Conservation (phyloP, 768 basidiomycete genomes). For the Tylopilus cervinicoccineus region DNA sequence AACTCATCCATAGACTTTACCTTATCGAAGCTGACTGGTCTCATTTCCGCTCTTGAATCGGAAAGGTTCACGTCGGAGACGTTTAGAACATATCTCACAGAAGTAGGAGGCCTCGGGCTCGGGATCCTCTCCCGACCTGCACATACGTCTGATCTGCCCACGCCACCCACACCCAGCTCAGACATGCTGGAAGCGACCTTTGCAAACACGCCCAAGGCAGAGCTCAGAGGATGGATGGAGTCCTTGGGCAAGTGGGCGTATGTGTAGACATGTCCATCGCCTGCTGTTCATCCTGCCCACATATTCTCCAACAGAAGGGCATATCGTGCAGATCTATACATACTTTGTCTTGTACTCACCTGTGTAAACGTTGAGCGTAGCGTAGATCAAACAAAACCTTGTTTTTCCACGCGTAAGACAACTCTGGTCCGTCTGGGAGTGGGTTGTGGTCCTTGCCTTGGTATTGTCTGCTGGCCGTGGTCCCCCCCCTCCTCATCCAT, state of each 20-base stretch:
- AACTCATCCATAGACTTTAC: slow-evolving; percentile 56
- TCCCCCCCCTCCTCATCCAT: not conserved
- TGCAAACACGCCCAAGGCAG: slow-evolving; percentile 20
- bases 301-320: not conserved
- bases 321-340: not conserved
- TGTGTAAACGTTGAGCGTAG: not conserved
- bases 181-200: slow-evolving; percentile 25
- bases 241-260: slow-evolving; percentile 38
- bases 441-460: not conserved
- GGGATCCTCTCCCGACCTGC: slow-evolving; percentile 70
- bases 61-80: slow-evolving; percentile 31
- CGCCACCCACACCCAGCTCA: slow-evolving; percentile 20
- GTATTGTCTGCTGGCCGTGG: too few species aligned
- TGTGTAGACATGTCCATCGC: slow-evolving; percentile 19
- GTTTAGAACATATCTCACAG: slow-evolving; percentile 67
- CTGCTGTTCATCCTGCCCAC: not conserved
- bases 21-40: slow-evolving; percentile 49
- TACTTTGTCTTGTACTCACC: slow-evolving; percentile 5
- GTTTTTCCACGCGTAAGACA: not conserved
- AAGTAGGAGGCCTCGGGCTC: slow-evolving; percentile 90
- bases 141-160: slow-evolving; percentile 16
- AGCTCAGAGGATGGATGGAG: slow-evolving; percentile 36
- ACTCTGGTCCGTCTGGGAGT: not conserved
- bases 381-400: not conserved
- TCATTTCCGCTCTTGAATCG: slow-evolving; percentile 51